phyloP scores from a whole-genome alignment of 2,329 filamentous ascomycete species.

The Arachnopeziza araneosa region DNA sequence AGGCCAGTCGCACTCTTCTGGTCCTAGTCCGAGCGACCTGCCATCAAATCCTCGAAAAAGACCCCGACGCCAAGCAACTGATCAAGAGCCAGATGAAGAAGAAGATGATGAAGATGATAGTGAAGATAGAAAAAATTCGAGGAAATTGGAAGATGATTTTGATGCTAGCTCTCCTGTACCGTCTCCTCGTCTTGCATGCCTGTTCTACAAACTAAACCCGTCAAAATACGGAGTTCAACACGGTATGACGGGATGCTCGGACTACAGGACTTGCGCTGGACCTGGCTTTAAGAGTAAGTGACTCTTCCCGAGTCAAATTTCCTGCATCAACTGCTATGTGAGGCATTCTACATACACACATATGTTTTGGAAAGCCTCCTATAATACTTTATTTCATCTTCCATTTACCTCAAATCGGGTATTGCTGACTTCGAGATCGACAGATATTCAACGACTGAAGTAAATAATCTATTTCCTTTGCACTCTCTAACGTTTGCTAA shows the following conservation, averaged over 20 bases:
- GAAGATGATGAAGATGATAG: conserved; percentile 4
- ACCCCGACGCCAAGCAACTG: neutral
- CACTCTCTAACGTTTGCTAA: neutral
- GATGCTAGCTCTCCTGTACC: neutral
- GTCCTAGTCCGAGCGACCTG: neutral
- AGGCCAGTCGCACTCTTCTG: neutral
- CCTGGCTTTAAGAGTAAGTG: conserved; percentile 10
- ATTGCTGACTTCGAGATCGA: too few relatives aligned
- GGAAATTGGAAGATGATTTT: neutral
- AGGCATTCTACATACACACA: too few relatives aligned
- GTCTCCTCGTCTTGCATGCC: conserved; percentile 8
- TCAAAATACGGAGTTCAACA: conserved; percentile 8
- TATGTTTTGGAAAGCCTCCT: too few relatives aligned
- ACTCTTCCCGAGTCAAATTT: too few relatives aligned
- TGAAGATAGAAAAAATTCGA: neutral
- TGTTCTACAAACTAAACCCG: conserved; percentile 6
- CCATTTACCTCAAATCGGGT: too few relatives aligned
- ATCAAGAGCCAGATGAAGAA: neutral
- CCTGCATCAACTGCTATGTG: too few relatives aligned
- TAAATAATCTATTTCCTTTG: neutral
- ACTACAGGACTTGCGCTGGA: conserved; percentile 6
- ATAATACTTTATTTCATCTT: too few relatives aligned
- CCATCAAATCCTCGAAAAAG: conserved; percentile 1
- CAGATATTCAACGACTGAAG: conserved; percentile 10
- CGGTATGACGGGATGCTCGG: neutral